Conservation (phyloP, 2,329 filamentous ascomycete species). For the Graphiopsis chlorocephala region DNA sequence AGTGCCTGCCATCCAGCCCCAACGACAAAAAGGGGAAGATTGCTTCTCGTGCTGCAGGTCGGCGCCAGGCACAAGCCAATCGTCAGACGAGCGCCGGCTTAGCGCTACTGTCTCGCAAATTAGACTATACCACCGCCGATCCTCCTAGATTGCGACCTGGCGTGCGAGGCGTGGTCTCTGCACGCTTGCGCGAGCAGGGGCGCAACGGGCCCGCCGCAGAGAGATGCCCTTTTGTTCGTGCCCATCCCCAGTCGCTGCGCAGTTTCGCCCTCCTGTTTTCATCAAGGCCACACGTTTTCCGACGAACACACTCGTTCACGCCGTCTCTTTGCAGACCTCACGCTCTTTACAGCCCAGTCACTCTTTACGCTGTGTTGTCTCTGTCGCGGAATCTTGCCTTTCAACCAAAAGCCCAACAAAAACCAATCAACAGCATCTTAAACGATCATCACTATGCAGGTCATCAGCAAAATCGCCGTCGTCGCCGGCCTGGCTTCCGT, state of each 20-base stretch:
- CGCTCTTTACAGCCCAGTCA: constrained; percentile 34
- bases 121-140: constrained; percentile 16
- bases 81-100: constrained; percentile 12
- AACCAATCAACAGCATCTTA: constrained; percentile 18
- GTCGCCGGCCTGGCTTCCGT: constrained; percentile 30
- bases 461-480: constrained; percentile 32
- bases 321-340: constrained; percentile 31
- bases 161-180: constrained; percentile 11
- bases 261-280: constrained; percentile 7
- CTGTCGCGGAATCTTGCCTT: constrained; percentile 23
- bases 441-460: constrained; percentile 22
- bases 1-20: background rate
- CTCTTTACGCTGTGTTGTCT: constrained; percentile 30
- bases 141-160: constrained; percentile 15
- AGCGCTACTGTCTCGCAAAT: constrained; percentile 17
- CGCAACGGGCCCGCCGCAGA: constrained; percentile 2
- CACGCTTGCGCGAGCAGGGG: constrained; percentile 14
- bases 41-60: background rate
- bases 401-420: constrained; percentile 15
- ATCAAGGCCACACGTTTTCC: constrained; percentile 26
- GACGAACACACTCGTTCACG: constrained; percentile 24
- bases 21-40: constrained; percentile 14
- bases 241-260: constrained; percentile 13
- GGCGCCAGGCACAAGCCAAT: constrained; percentile 17
- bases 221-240: constrained; percentile 12